Evolutionary conservation across 139 green algal species (phyloP).

Genomic region (Chlamydomonas sp.): DNA sequence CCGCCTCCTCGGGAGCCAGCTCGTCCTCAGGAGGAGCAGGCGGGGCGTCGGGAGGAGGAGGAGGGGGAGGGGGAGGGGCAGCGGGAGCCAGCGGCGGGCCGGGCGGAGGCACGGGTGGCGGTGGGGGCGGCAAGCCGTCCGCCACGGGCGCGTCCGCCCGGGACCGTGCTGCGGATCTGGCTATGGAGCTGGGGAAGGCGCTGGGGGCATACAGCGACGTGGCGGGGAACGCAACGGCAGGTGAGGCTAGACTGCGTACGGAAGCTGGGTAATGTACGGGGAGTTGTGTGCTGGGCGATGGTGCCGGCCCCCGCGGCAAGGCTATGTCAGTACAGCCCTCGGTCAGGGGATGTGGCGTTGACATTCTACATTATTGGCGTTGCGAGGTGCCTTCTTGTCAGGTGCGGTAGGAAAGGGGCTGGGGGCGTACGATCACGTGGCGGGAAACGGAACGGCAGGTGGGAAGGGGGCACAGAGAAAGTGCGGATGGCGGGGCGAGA

Average conservation of each 20-base stretch:
- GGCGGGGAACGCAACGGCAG: conserved; percentile 4
- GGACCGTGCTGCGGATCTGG: conserved; percentile 49
- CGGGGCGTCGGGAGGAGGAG: background rate
- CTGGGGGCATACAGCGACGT: conserved; percentile 41
- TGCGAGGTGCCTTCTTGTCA: conserved; percentile 40
- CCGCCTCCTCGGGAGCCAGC: background rate
- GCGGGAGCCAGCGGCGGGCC: background rate
- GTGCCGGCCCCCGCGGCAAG: too few species aligned
- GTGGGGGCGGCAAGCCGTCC: background rate
- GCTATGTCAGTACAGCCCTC: too few species aligned
- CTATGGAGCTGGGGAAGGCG: conserved; percentile 56
- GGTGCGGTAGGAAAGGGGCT: conserved; percentile 46
- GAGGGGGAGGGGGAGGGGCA: background rate
- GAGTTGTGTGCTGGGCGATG: too few species aligned
- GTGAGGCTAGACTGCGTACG: background rate
- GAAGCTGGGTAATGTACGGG: too few species aligned
- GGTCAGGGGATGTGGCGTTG: too few species aligned
- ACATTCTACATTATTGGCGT: too few species aligned
- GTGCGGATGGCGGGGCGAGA: too few species aligned
- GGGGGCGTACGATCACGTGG: conserved; percentile 38
- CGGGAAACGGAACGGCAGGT: conserved; percentile 37
- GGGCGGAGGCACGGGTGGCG: background rate
- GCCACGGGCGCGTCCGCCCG: background rate
- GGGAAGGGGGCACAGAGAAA: background rate
- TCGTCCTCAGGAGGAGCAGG: background rate